A percentile compares a stretch with the other conserved stretches of the same genome.
phyloP scores from a whole-genome alignment of 805 yeast genomes.

The Saccharomycopsis amapae region DNA sequence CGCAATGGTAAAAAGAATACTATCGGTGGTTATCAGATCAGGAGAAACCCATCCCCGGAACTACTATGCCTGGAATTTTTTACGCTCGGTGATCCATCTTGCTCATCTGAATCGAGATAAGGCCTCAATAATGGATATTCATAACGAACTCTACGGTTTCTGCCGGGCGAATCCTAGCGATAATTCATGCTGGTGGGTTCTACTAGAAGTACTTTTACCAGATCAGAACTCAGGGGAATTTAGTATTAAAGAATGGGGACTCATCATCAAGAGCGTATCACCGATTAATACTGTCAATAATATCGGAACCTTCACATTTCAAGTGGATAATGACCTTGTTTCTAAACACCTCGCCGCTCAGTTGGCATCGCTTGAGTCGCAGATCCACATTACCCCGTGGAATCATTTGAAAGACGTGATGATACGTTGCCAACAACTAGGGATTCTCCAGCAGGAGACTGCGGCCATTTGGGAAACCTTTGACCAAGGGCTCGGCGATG shows the following conservation, averaged over 20 bases:
- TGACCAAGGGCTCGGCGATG: no score
- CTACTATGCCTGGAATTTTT: conserved; percentile 20
- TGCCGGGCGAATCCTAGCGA: conserved; percentile 5
- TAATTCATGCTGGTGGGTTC: not conserved
- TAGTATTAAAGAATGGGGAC: not conserved
- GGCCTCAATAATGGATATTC: not conserved
- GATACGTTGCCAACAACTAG: not conserved
- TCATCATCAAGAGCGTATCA: no score
- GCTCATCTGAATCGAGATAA: no score
- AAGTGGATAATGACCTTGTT: no score
- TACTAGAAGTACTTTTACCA: not conserved
- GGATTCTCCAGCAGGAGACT: no score
- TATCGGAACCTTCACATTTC: no score
- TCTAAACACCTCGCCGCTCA: no score
- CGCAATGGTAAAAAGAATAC: no score
- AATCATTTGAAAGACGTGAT: not conserved
- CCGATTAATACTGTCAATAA: no score
- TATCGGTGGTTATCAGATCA: conserved; percentile 6
- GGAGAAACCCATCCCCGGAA: conserved; percentile 15
- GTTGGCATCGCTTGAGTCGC: no score
- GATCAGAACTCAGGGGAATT: not conserved
- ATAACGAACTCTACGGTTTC: not conserved
- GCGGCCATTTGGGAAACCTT: no score
- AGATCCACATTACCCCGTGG: no score
- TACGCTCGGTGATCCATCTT: conserved; percentile 11